Evolutionary conservation across 768 basidiomycete genomes (phyloP).

Genomic region (Termitomyces eurrhizus): DNA sequence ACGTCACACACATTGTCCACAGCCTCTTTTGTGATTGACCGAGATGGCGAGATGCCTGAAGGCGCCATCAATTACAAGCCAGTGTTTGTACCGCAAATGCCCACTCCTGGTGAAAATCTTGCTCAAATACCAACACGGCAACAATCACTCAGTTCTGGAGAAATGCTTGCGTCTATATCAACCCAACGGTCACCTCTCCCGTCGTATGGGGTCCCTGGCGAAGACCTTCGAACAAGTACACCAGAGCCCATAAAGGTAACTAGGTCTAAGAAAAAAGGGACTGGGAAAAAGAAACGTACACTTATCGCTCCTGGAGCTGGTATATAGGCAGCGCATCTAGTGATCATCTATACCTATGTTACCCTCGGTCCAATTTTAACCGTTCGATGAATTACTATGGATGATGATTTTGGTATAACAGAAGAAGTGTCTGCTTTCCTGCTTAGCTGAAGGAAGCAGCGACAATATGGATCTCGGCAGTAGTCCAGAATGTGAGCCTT

Average conservation of each 20-base stretch:
- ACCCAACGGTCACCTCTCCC: constrained; percentile 40
- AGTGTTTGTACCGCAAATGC: constrained; percentile 22
- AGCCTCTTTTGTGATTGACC: constrained; percentile 62
- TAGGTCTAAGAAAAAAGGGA: constrained; percentile 62
- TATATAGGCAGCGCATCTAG: constrained; percentile 6
- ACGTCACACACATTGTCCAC: constrained; percentile 35
- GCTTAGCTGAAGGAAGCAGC: neutral
- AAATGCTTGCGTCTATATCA: constrained; percentile 27
- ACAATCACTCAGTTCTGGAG: constrained; percentile 14
- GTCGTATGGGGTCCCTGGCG: constrained; percentile 50
- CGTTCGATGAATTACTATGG: constrained; percentile 10
- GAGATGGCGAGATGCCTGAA: constrained; percentile 83
- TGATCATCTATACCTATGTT: neutral
- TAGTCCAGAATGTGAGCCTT: neutral
- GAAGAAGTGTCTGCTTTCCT: constrained; percentile 9
- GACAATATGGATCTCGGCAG: neutral
- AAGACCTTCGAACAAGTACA: constrained; percentile 42
- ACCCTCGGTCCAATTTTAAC: neutral
- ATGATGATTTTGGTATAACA: constrained; percentile 20
- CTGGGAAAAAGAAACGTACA: constrained; percentile 69
- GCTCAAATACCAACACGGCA: constrained; percentile 14
- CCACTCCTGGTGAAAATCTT: constrained; percentile 11
- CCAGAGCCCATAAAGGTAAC: constrained; percentile 76
- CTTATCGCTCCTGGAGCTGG: constrained; percentile 9
- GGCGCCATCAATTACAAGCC: constrained; percentile 31